These are phyloP conservation scores for Populus tremula DNA, from an alignment of 345 rosid genomes.

Conservation along the genomic window DNA sequence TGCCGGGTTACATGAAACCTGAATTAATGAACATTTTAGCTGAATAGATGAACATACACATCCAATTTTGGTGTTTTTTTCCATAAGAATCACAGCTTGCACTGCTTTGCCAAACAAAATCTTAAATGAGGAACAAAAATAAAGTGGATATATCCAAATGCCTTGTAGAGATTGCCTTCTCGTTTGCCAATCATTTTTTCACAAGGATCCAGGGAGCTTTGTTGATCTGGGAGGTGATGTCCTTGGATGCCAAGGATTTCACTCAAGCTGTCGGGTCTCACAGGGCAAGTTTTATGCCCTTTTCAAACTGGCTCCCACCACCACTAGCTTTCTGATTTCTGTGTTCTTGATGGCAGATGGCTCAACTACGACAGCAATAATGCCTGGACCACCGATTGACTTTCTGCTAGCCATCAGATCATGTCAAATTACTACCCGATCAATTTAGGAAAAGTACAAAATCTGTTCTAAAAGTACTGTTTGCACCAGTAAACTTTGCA, in stretches of 20 bases:
- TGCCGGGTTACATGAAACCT: no score
- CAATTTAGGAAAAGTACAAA: no score
- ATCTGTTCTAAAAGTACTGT: no score
- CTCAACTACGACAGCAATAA: constrained; percentile 19
- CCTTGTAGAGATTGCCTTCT: constrained; percentile 52
- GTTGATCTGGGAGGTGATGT: constrained; percentile 75
- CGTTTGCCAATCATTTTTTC: constrained; percentile 79
- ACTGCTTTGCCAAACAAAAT: no score
- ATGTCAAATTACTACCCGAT: no score
- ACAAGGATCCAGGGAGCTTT: constrained; percentile 59
- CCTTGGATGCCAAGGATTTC: constrained; percentile 74
- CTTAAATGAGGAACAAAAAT: no score
- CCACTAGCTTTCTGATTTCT: not conserved
- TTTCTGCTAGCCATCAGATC: constrained; percentile 15
- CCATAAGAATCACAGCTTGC: no score
- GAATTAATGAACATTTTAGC: no score
- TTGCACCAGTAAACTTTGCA: no score
- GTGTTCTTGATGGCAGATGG: constrained; percentile 13
- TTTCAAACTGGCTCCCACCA: not conserved
- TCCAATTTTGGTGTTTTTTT: no score
- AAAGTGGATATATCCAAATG: no score
- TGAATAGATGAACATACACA: no score
- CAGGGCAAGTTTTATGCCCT: constrained; percentile 43
- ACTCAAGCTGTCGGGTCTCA: constrained; percentile 74
- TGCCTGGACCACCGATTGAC: constrained; percentile 28